Base-by-base conservation (phyloP, 441 rosid species). In the Raphanus hybrid region DNA sequence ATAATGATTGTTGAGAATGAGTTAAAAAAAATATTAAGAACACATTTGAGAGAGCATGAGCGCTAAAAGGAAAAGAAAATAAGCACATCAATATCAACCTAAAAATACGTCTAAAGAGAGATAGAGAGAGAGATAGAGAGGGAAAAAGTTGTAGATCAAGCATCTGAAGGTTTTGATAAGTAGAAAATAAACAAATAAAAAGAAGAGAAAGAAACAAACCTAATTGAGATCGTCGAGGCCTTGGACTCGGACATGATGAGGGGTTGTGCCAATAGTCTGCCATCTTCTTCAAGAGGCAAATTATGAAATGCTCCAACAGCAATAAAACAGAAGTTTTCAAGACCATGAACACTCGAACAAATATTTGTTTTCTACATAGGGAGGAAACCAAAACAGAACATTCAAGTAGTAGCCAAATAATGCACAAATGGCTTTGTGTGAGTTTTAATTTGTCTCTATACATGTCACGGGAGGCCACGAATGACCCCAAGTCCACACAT, bases 321-420 rank as follows among this genome's bases (percentile, higher is more conserved):
- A 93, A 95, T 95, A 58, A 91, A 85, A 82, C 82, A 85, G 37
- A 95, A 92, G 4, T 29, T 75, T 77, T 85, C 78, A 81, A 93
- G 97, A 55, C 98, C 99, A 84, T 96, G 99, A 60, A 96, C 81
- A 96, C 97, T 70, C 97, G 99, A 80, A 91, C 90, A 64, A 85
- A 91, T 78, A 96, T 93, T 77, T 96, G 97, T 82, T 92, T 93
- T 84, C 98, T 93, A 86, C 67, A 83, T 78, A 60, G 54, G 12
- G 15, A 12, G 15, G 54, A 52, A 61, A 67, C 15, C 75, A 64
- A 60, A 45, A 69, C 8, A 9, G 45, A 41, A 41, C 45, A 41
- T 41, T 93, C 96, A 80, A 93, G 98, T 29, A 29, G 32, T 29
- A 52, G 97, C 99, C 90, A 61, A 84, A 90, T 78, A 95, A 93